Evolutionary conservation across 371 early-diverging fungal species (phyloP).

Genomic region (Rhizomucor pusillus): DNA sequence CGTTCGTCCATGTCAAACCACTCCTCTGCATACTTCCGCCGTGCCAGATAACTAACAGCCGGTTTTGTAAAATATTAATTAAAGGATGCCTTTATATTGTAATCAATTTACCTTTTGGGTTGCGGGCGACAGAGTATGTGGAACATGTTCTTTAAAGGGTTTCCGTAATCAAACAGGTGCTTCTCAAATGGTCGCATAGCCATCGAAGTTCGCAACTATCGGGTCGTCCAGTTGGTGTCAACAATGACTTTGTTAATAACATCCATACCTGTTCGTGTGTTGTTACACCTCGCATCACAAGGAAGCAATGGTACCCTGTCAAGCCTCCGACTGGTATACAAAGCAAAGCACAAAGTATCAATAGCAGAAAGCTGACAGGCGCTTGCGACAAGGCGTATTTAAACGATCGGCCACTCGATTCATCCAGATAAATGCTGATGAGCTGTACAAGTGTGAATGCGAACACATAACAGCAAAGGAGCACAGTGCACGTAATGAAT

Average conservation of each 20-base stretch:
- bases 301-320: slow-evolving; percentile 72
- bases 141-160: slow-evolving; percentile 46
- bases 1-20: slow-evolving; percentile 9
- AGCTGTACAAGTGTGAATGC: slow-evolving; percentile 56
- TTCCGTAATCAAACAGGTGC: slow-evolving; percentile 53
- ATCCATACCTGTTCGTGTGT: slow-evolving; percentile 82
- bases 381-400: slow-evolving; percentile 22
- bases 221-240: background rate
- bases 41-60: slow-evolving; percentile 29
- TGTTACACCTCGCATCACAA: slow-evolving; percentile 71
- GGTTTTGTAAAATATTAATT: background rate
- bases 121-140: slow-evolving; percentile 59
- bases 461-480: slow-evolving; percentile 57
- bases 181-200: slow-evolving; percentile 41
- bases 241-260: background rate
- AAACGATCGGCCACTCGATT: slow-evolving; percentile 14
- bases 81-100: too few species aligned
- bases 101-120: slow-evolving; percentile 48
- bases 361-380: slow-evolving; percentile 60
- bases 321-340: slow-evolving; percentile 68
- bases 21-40: slow-evolving; percentile 32
- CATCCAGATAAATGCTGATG: slow-evolving; percentile 39
- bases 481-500: slow-evolving; percentile 60
- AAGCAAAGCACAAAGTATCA: slow-evolving; percentile 62
- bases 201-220: slow-evolving; percentile 46